Base-by-base conservation (phyloP, 2,329 filamentous ascomycete species). In the Hypoxylon rubiginosum region DNA sequence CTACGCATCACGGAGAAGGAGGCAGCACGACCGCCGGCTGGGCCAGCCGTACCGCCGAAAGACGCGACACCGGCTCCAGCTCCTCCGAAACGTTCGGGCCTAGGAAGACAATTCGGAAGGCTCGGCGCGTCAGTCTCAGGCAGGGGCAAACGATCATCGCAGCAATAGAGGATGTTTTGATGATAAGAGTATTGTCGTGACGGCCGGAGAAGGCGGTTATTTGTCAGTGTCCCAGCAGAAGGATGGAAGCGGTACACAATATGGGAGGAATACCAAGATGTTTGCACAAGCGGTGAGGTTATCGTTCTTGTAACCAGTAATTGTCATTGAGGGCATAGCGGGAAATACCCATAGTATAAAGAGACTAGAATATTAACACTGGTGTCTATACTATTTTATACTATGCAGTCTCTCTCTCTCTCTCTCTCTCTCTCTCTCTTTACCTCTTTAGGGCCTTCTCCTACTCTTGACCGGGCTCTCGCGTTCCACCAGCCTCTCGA, bases 71-170 rank as follows among this genome's bases (percentile, higher is more conserved):
- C 78, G 19, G 78, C 83, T 15, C 75, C 82, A n/a, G 76, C 82
- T 9, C 79, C 83, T 32, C 81, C 83, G 34, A 92, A 91, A 79
- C 85, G 86, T 73, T 85, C 86, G 8, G 87, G 89, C 49, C 79
- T 93, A 43, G 88, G 90, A 4, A 90, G 86, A 71, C 87, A 92
- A 74, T 88, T 93, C 76, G 90, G 91, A 4, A 83, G 91, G 61
- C 79, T 93, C 4, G 90, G 90, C 49, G 91, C 90, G n/a, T 91
- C 91, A 34, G 90, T 92, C 15, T 83, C 89, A 46, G 88, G 89
- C 46, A 88, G 88, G 74, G 84, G 80, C 52, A 89, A 89, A 77
- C 83, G 87, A 71, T 30, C 24, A 17, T 83, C 80, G 70, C 74
- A 79, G 66, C 73, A 76, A 69, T 76, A 73, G 71, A 69, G 60